Percentiles rank a stretch among this genome's conserved stretches.
phyloP scores from a whole-genome alignment of 2,329 filamentous ascomycete species.

The Cladosporium sp. region DNA sequence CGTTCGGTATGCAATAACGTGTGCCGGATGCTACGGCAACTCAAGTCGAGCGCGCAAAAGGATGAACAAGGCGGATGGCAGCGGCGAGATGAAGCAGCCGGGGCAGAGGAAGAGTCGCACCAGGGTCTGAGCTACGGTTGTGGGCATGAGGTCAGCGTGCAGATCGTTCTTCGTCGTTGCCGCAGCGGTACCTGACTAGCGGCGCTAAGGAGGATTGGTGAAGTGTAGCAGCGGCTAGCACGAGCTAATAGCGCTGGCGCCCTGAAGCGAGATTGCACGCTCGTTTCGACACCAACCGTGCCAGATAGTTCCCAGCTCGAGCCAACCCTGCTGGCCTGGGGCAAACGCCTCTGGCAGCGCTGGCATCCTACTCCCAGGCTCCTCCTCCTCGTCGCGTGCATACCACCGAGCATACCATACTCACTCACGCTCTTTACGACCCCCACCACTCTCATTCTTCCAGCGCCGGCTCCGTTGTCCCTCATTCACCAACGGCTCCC shows the following conservation, averaged over 20 bases:
- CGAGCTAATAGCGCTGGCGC: background rate
- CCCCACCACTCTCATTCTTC: background rate
- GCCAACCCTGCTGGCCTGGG: conserved; percentile 1
- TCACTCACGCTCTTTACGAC: conserved; percentile 11
- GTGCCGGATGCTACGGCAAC: background rate
- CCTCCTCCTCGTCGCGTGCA: background rate
- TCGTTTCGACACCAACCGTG: conserved; percentile 4
- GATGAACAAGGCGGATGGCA: background rate
- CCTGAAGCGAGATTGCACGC: conserved; percentile 2
- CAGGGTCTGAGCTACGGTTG: background rate
- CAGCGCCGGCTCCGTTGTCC: conserved; percentile 9
- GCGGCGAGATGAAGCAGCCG: background rate
- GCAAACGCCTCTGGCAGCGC: conserved; percentile 3
- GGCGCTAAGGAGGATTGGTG: background rate
- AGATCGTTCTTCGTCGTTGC: conserved; percentile 4
- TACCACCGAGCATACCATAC: background rate
- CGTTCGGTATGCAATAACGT: background rate
- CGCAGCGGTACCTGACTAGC: background rate
- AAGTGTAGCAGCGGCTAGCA: background rate
- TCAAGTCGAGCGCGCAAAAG: background rate
- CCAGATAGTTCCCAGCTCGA: background rate
- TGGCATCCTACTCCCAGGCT: background rate
- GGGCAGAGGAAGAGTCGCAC: background rate
- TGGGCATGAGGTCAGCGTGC: background rate
- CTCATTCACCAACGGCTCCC: conserved; percentile 10